A percentile compares a stretch with the other conserved stretches of the same genome.
phyloP scores from a whole-genome alignment of 371 early-diverging fungal species.

The Rhizomucor pusillus region DNA sequence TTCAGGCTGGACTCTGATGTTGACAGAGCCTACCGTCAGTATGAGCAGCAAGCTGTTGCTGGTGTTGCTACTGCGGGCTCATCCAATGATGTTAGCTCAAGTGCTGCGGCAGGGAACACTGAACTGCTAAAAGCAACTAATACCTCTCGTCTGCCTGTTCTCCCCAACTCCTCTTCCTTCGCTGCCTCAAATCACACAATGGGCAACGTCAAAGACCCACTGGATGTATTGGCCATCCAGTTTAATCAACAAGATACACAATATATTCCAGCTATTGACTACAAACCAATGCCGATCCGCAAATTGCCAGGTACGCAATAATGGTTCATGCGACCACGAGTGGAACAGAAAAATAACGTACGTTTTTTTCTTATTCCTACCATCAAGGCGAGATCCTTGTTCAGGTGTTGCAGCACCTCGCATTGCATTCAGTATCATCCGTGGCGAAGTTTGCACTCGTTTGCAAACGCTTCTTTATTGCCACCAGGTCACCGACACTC shows the following conservation, averaged over 20 bases:
- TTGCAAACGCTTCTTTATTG: slow-evolving; percentile 44
- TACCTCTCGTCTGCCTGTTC: background rate
- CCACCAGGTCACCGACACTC: slow-evolving; percentile 36
- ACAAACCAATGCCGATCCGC: slow-evolving; percentile 16
- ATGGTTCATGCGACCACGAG: background rate
- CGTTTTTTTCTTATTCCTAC: slow-evolving; percentile 2
- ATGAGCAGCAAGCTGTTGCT: slow-evolving; percentile 2
- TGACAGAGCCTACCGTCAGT: slow-evolving; percentile 20
- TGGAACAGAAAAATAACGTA: background rate
- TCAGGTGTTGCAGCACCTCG: slow-evolving; percentile 23
- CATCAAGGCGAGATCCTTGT: slow-evolving; percentile 26
- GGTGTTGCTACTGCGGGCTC: background rate
- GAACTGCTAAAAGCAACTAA: background rate
- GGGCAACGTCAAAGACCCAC: slow-evolving; percentile 1
- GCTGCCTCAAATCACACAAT: too few relatives aligned
- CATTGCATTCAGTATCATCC: slow-evolving; percentile 31
- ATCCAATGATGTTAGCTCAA: background rate
- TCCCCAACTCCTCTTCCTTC: too few relatives aligned
- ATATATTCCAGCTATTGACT: slow-evolving; percentile 17
- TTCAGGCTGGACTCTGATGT: slow-evolving; percentile 33
- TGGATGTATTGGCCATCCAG: slow-evolving; percentile 1
- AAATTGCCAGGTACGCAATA: slow-evolving; percentile 16
- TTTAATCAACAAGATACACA: slow-evolving; percentile 9
- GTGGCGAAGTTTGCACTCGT: slow-evolving; percentile 37
- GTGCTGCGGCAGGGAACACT: background rate